These are phyloP conservation scores for Penicilliopsis zonata DNA, from an alignment of 495 filamentous ascomycete species.

Conservation along the genomic window DNA sequence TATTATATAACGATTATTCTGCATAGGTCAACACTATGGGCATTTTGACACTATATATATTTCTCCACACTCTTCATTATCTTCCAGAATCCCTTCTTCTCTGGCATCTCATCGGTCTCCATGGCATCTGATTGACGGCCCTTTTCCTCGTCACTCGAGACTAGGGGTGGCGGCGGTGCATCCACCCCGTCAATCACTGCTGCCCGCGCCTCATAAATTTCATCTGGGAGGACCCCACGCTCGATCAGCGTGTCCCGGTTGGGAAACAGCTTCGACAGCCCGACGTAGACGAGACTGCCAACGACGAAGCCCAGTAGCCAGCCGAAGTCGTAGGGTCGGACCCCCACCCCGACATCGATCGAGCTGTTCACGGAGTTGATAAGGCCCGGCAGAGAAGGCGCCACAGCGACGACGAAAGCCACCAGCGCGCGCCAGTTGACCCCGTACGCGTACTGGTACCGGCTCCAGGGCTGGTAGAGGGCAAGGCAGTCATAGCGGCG, in stretches of 20 bases:
- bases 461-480: slow-evolving; percentile 27
- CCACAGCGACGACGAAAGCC: slow-evolving; percentile 50
- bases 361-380: slow-evolving; percentile 35
- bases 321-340: slow-evolving; percentile 41
- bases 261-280: slow-evolving; percentile 25
- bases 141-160: neutral
- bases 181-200: slow-evolving; percentile 17
- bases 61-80: neutral
- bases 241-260: slow-evolving; percentile 25
- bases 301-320: slow-evolving; percentile 43
- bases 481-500: slow-evolving; percentile 46
- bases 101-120: neutral
- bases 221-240: slow-evolving; percentile 31
- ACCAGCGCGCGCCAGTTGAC: slow-evolving; percentile 56
- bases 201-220: slow-evolving; percentile 29
- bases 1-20: too few relatives aligned
- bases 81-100: neutral
- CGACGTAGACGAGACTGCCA: slow-evolving; percentile 34
- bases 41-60: too few relatives aligned
- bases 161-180: neutral
- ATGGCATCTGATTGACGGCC: neutral
- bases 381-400: slow-evolving; percentile 48
- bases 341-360: slow-evolving; percentile 33
- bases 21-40: too few relatives aligned
- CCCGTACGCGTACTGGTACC: slow-evolving; percentile 45